Conservation (phyloP, 179 eudicot genomes). For the Heliamphora pulchella region DNA sequence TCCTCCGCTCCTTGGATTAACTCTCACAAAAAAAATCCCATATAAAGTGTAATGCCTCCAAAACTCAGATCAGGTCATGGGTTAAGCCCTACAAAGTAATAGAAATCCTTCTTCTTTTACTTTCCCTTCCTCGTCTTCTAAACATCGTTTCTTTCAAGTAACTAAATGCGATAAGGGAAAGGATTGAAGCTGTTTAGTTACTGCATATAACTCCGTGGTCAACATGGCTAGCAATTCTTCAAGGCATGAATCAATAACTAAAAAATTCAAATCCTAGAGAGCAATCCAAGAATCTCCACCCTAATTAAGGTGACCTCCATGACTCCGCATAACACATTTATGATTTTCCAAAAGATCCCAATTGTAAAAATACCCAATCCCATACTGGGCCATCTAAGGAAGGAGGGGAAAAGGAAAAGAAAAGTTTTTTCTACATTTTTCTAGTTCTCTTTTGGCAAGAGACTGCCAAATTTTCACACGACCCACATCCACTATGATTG, state of each 20-base stretch:
- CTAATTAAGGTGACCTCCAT: not conserved
- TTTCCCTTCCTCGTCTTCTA: not conserved
- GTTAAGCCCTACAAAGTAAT: too few species aligned
- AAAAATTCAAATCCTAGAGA: not conserved
- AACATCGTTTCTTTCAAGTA: not conserved
- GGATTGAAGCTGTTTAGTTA: not conserved
- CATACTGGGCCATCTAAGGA: not conserved
- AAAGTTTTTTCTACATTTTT: not conserved
- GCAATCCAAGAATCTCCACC: not conserved
- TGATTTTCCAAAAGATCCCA: not conserved
- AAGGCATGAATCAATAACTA: conserved; percentile 10
- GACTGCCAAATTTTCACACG: not conserved
- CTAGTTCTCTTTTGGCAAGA: not conserved
- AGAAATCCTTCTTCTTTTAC: too few species aligned
- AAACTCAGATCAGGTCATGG: too few species aligned
- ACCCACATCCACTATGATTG: not conserved
- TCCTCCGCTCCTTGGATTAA: too few species aligned
- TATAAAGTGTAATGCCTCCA: too few species aligned
- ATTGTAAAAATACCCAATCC: not conserved
- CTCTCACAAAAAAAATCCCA: too few species aligned
- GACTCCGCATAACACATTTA: not conserved
- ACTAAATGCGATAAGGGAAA: not conserved
- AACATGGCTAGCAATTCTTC: not conserved
- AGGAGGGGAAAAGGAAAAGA: not conserved
- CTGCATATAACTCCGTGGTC: not conserved